A percentile compares a stretch with the other conserved stretches of the same genome.
These are phyloP conservation scores for Xylariaceae sp. DNA, from an alignment of 2,329 filamentous ascomycete species.

Conservation along the genomic window DNA sequence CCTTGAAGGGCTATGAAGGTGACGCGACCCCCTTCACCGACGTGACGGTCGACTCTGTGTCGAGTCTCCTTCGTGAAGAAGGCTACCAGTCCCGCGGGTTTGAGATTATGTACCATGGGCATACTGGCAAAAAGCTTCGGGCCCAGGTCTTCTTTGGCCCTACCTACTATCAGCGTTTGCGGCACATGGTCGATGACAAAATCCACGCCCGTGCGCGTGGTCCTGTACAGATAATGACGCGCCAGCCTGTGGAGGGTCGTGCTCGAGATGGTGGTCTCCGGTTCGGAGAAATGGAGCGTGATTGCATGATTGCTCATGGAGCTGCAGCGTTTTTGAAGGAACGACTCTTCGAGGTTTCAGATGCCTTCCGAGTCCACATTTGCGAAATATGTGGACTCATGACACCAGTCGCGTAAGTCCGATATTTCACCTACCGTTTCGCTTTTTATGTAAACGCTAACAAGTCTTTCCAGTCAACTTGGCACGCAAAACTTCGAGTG, in stretches of 20 bases:
- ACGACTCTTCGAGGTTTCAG: conserved; percentile 92
- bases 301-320: conserved; percentile 99
- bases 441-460: neutral
- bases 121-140: conserved; percentile 89
- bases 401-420: conserved; percentile 97
- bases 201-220: conserved; percentile 98
- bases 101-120: conserved; percentile 98
- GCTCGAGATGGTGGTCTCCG: conserved; percentile 95
- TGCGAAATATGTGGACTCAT: conserved; percentile 98
- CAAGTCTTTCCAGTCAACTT: conserved; percentile 62
- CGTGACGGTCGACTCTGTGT: conserved; percentile 92
- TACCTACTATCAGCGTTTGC: conserved; percentile 96
- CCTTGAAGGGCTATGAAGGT: conserved; percentile 89
- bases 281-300: conserved; percentile 99
- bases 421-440: neutral
- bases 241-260: conserved; percentile 97
- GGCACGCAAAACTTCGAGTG: conserved; percentile 97
- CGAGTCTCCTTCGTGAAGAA: conserved; percentile 76
- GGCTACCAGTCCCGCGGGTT: conserved; percentile 97
- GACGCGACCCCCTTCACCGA: conserved; percentile 98
- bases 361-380: conserved; percentile 96
- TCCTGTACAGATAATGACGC: conserved; percentile 92
- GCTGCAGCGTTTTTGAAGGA: conserved; percentile 97
- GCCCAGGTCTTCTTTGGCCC: conserved; percentile 96
- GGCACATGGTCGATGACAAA: conserved; percentile 99